phyloP scores from a whole-genome alignment of 192 early-diverging fungal species.

The Rhizophagus clarus region DNA sequence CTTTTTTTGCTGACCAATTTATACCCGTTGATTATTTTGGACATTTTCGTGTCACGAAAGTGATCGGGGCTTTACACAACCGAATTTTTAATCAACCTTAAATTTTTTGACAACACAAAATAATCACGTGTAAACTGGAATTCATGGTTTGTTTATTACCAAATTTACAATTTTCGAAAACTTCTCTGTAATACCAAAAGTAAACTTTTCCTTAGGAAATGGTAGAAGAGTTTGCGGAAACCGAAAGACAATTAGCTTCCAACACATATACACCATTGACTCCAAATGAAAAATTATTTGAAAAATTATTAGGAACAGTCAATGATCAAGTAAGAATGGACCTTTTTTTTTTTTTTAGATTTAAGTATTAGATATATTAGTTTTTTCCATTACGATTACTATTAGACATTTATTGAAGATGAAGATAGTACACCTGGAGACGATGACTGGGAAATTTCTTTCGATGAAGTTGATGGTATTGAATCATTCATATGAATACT shows the following conservation, averaged over 20 bases:
- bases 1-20: neutral
- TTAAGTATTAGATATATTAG: neutral
- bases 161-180: too few relatives aligned
- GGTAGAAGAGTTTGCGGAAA: neutral
- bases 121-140: neutral
- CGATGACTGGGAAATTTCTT: slow-evolving; percentile 48
- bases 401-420: slow-evolving; percentile 3
- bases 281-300: slow-evolving; percentile 19
- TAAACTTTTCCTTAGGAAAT: neutral
- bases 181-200: too few relatives aligned
- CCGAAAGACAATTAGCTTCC: neutral
- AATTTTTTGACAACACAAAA: neutral
- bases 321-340: neutral
- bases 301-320: slow-evolving; percentile 18
- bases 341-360: neutral
- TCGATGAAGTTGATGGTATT: slow-evolving; percentile 63
- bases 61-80: neutral
- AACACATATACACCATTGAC: neutral
- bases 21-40: neutral
- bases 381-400: neutral
- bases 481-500: neutral
- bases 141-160: too few relatives aligned
- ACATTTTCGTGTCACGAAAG: neutral
- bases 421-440: neutral
- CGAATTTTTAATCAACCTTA: neutral